phyloP scores from a whole-genome alignment of 352 stramenopile genomes.

The Phytophthora fragariae region DNA sequence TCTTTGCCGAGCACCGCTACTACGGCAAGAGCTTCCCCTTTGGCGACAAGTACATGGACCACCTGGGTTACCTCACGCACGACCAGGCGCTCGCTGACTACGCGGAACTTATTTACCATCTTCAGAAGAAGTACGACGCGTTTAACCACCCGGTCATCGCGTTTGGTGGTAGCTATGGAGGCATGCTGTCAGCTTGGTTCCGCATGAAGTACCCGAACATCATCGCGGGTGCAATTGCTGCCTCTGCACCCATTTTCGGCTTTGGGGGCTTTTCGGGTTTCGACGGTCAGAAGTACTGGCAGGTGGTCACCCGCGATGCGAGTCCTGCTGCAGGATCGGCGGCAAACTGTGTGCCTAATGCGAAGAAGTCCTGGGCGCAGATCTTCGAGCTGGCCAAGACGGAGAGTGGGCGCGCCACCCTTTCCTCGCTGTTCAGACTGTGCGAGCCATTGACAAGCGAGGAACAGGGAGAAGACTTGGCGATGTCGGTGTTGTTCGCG shows the following conservation, averaged over 20 bases:
- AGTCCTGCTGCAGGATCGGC: constrained; percentile 71
- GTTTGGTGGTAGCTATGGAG: constrained; percentile 96
- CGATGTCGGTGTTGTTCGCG: constrained; percentile 80
- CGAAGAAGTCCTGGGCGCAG: constrained; percentile 77
- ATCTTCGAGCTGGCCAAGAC: constrained; percentile 81
- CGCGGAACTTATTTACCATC: constrained; percentile 84
- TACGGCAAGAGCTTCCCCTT: constrained; percentile 93
- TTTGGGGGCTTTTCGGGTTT: constrained; percentile 79
- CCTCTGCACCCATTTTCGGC: constrained; percentile 93
- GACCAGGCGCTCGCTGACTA: constrained; percentile 96
- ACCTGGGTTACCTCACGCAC: constrained; percentile 87
- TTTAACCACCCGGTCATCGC: constrained; percentile 89
- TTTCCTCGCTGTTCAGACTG: constrained; percentile 70
- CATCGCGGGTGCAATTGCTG: constrained; percentile 93
- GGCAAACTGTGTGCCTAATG: constrained; percentile 86
- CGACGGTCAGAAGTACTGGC: constrained; percentile 83
- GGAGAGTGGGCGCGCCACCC: constrained; percentile 51
- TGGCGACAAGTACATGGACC: constrained; percentile 65
- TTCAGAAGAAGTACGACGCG: constrained; percentile 82
- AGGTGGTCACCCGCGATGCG: constrained; percentile 82
- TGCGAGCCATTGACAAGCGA: constrained; percentile 66
- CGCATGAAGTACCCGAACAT: constrained; percentile 96
- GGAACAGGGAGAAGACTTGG: constrained; percentile 62
- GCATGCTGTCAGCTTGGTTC: constrained; percentile 95
- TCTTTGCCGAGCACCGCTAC: constrained; percentile 97